These are phyloP conservation scores for Pelargonium fulgidum DNA, from an alignment of 441 rosid genomes.

Conservation along the genomic window DNA sequence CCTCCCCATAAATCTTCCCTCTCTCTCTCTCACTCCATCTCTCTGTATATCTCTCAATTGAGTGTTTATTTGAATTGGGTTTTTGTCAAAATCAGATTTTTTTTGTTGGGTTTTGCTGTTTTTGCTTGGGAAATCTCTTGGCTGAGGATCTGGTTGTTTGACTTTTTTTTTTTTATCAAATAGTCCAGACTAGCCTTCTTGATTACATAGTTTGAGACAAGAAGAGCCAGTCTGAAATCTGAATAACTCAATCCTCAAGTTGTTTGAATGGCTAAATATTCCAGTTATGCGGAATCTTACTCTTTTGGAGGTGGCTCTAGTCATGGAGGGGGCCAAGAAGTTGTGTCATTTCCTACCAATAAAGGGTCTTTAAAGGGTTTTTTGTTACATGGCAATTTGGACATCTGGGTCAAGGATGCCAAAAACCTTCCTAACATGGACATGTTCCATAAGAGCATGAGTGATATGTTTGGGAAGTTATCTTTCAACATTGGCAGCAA, in stretches of 20 bases:
- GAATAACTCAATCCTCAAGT: too few species aligned
- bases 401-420: conserved; percentile 71
- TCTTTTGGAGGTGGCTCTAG: too few species aligned
- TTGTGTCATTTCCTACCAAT: not conserved
- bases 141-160: conserved; percentile 7
- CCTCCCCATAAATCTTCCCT: not conserved
- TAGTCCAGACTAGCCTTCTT: not conserved
- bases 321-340: too few species aligned
- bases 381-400: conserved; percentile 77
- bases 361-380: conserved; percentile 57
- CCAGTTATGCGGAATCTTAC: too few species aligned
- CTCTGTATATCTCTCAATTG: too few species aligned
- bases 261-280: too few species aligned
- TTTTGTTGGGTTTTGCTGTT: not conserved
- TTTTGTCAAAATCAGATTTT: not conserved
- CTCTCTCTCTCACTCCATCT: too few species aligned
- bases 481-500: conserved; percentile 37
- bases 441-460: conserved; percentile 74
- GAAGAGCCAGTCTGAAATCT: too few species aligned
- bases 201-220: too few species aligned
- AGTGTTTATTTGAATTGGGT: not conserved
- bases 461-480: conserved; percentile 41
- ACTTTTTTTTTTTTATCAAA: not conserved
- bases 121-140: not conserved
- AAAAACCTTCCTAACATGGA: conserved; percentile 93